Evolutionary conservation across 352 stramenopile genomes (phyloP).

Genomic region (Phytopythium montanum): DNA sequence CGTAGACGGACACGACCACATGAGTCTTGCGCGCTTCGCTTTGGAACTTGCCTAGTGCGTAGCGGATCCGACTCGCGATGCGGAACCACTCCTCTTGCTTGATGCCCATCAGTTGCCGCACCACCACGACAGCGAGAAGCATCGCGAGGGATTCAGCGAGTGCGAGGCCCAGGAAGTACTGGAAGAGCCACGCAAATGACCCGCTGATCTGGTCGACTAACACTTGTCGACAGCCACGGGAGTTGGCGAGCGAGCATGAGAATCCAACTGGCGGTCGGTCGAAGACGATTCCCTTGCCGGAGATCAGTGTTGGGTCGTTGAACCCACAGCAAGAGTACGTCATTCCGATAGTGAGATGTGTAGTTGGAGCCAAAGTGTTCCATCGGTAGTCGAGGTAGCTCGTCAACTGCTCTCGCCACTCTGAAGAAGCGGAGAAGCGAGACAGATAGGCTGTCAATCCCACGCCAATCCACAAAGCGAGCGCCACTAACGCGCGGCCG

Average conservation of each 20-base stretch:
- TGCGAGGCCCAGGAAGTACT: conserved; percentile 31
- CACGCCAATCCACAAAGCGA: conserved; percentile 25
- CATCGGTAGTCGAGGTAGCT: conserved; percentile 37
- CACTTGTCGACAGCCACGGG: conserved; percentile 27
- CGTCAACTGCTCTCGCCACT: conserved; percentile 30
- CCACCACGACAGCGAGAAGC: conserved; percentile 15
- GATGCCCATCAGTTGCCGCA: conserved; percentile 26
- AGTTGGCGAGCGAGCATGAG: conserved; percentile 33
- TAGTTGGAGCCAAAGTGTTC: conserved; percentile 21
- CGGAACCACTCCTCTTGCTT: conserved; percentile 41
- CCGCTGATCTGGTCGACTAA: conserved; percentile 28
- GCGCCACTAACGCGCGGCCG: conserved; percentile 9
- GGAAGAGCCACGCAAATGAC: conserved; percentile 46
- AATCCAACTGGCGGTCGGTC: conserved; percentile 36
- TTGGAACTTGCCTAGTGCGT: conserved; percentile 45
- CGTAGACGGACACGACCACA: conserved; percentile 41
- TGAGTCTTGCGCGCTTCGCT: conserved; percentile 40
- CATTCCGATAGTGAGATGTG: conserved; percentile 34
- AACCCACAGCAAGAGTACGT: conserved; percentile 54
- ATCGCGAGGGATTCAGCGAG: conserved; percentile 28
- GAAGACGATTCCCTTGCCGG: conserved; percentile 31
- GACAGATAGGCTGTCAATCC: conserved; percentile 34
- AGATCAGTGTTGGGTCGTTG: conserved; percentile 34
- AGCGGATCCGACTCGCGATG: conserved; percentile 49
- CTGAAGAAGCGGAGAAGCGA: conserved; percentile 20